Evolutionary conservation across 2,329 filamentous ascomycete genomes (phyloP), one percentile per base, ranked within the genome.

Genomic region (Coniella lustricola): DNA sequence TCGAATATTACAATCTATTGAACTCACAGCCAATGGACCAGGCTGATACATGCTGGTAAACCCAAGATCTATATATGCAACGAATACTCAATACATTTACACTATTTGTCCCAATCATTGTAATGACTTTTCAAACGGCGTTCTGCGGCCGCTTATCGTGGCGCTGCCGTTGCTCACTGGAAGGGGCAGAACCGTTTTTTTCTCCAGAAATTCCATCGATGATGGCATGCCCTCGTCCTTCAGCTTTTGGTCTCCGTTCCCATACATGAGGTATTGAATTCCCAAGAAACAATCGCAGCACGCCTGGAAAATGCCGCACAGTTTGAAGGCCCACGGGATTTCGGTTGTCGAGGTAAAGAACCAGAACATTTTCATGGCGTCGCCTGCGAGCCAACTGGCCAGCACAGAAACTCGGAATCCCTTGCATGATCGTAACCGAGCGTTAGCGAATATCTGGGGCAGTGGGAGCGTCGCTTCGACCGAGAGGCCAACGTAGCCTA

Each of bases 351-450:
- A 78, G 2, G 82, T 86, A 53, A 90, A 85, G 70, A 91, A 93
- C 81, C 81, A 85, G 60, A 89, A 86, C 76, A 91, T 85, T 74
- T 94, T 94, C 82, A 93, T 89, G 8, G 78, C 73, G 65, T 94
- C 87, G 53, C 87, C 87, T 3, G 84, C 68, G 46, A 94, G 70
- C 87, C 87, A 94, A 63, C 83, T 89, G 22, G 74, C 77, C 50
- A 93, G 70, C 4, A 94, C 82, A 7, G 83, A 88, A 10, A 89
- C 61, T 14, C 87, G 77, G 66, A 94, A 89, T 5, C 87, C 87
- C 63, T 81, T 84, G 70, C 84, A 89, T 2, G 85, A 88, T 51
- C 76, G 73, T 4, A 79, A 75, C 31, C 77, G 76, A 54, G 77
- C 72, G 62, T 93, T 93, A 37, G 85, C 70, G 42, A 87, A 61